These are phyloP conservation scores for Panellus pusillus DNA, from an alignment of 768 basidiomycete genomes.

Conservation along the genomic window DNA sequence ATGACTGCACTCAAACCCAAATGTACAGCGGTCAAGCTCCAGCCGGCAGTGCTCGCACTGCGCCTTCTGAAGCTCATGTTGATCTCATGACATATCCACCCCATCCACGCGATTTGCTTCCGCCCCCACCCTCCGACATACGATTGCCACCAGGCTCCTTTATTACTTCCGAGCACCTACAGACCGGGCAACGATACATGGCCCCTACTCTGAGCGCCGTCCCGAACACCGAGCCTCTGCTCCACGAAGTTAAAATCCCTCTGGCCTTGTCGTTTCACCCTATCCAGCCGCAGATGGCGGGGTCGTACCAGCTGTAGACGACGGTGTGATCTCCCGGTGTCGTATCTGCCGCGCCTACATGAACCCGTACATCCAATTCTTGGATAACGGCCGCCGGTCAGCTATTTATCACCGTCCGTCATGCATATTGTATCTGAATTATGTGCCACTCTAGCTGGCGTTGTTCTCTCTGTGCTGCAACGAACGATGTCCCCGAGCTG, in stretches of 20 bases:
- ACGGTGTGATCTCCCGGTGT: conserved; percentile 62
- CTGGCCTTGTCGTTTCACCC: conserved; percentile 59
- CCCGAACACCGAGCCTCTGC: conserved; percentile 52
- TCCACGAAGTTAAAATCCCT: conserved; percentile 59
- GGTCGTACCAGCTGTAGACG: conserved; percentile 48
- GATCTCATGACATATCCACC: conserved; percentile 62
- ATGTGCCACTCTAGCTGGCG: conserved; percentile 46
- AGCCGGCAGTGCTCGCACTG: conserved; percentile 33
- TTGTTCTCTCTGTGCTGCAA: conserved; percentile 64
- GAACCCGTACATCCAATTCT: conserved; percentile 66
- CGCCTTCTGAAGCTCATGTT: conserved; percentile 43
- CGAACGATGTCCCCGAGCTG: conserved; percentile 64
- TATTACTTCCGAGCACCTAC: conserved; percentile 27
- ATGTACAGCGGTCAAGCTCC: conserved; percentile 9
- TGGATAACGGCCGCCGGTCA: conserved; percentile 61
- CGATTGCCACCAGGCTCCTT: conserved; percentile 49
- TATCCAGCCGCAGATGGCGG: conserved; percentile 53
- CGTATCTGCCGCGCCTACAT: conserved; percentile 61
- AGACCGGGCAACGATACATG: conserved; percentile 57
- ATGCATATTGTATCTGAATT: background rate
- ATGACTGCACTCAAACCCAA: conserved; percentile 24
- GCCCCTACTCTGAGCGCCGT: conserved; percentile 58
- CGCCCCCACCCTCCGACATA: conserved; percentile 51
- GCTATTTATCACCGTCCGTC: conserved; percentile 13
- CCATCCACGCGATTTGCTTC: conserved; percentile 51